Conservation (phyloP, 1,284 basidiomycete genomes). For the Exobasidium rhododendri region DNA sequence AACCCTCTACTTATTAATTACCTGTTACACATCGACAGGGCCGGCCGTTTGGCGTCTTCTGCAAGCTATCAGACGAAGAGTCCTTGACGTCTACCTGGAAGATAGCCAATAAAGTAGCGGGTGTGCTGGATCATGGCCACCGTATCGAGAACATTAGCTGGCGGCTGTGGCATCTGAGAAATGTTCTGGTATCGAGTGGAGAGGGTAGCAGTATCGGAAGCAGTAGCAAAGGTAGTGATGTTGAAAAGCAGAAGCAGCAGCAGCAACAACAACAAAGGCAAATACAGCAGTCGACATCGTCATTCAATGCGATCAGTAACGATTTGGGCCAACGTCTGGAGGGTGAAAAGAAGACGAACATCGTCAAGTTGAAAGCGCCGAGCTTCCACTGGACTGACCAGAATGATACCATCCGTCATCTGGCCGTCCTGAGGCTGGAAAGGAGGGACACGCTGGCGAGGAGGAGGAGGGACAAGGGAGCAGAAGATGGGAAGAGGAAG, state of each 20-base stretch:
- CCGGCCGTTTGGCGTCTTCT: constrained; percentile 40
- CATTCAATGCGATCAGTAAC: constrained; percentile 6
- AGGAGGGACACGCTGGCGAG: constrained; percentile 30
- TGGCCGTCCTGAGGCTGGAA: constrained; percentile 29
- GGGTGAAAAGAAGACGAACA: constrained; percentile 27
- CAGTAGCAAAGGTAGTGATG: constrained; percentile 26
- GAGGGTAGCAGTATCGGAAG: constrained; percentile 28
- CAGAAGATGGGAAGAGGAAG: neutral
- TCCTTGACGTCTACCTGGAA: constrained; percentile 34
- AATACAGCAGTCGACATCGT: neutral
- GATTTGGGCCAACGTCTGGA: constrained; percentile 28
- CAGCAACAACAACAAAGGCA: neutral
- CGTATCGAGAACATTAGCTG: constrained; percentile 44
- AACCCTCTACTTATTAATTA: too few species aligned
- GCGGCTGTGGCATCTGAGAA: constrained; percentile 40
- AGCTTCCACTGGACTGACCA: constrained; percentile 32
- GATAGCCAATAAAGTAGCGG: constrained; percentile 36
- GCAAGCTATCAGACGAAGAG: constrained; percentile 37
- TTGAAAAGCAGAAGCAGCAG: constrained; percentile 28
- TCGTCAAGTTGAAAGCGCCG: constrained; percentile 32
- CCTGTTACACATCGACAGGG: constrained; percentile 18
- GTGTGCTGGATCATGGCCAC: constrained; percentile 43
- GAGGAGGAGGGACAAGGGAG: too few species aligned
- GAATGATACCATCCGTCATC: constrained; percentile 28
- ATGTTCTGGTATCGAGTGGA: constrained; percentile 33